Base-by-base conservation (phyloP, 331 rosid genomes). In the Dryas integrifolia region DNA sequence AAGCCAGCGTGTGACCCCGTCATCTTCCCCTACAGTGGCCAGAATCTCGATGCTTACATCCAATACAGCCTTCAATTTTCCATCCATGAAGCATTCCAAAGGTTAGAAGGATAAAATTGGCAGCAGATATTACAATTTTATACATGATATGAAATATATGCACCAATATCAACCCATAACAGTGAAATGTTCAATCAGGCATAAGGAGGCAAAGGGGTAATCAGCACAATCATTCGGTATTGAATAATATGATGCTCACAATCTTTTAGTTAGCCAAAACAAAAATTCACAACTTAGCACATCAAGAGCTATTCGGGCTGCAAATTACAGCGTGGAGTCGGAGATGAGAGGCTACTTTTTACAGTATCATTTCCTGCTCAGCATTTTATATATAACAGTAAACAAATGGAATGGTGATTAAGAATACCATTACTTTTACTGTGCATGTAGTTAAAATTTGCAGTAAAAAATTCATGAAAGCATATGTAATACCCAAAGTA, bases 1-100 rank as follows among this genome's bases (percentile, higher is more conserved):
- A 72, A 91, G 80, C 99, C 98, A 95, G 77, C 99, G 99, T 57
- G 96, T 89, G 38, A 95, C 87, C 61, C 99, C 99, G 56, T 85
- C 88, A 11, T 89, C 96, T 74, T 89, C 97, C 6, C 92, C 93
- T 16, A 79, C 89, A 4, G 93, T 80, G 35, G 99, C 99, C 72
- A 95, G 86, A 70, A 95, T 77, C 86, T 89, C 99, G 13, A 91
- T 74, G 85, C 90, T 84, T 63, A 91, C 84, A 58, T 91, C 96
- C 96, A 95, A 83, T 77, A 95, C 87, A 75, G 99, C 99, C 99
- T 95, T 69, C 70, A 77, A 40, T 72, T 82, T 76, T 8, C 49
- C 45, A 71, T 53, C 50, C 16, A 2, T 15, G 24, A 10, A 62
- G 38, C 10, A 61, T 35, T 62, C 9, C 5, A 44, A 16, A 30